Evolutionary conservation across 768 basidiomycete genomes (phyloP).

Genomic region (Russula virescens): DNA sequence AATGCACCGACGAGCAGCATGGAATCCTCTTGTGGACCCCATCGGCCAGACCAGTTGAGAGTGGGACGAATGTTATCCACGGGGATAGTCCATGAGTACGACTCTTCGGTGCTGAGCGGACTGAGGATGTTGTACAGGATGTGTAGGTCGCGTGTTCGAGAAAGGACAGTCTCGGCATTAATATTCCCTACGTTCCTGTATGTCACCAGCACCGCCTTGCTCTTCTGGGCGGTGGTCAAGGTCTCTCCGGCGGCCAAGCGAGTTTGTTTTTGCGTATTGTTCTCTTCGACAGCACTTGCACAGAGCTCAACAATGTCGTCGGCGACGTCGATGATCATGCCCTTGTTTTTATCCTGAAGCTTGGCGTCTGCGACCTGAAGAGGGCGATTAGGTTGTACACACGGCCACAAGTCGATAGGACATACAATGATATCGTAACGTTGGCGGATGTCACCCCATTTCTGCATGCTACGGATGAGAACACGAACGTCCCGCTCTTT

Average conservation of each 20-base stretch:
- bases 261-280: conserved; percentile 71
- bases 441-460: conserved; percentile 95
- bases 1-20: conserved; percentile 93
- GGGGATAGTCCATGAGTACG: conserved; percentile 81
- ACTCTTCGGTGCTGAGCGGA: conserved; percentile 55
- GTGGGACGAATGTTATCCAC: conserved; percentile 92
- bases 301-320: conserved; percentile 92
- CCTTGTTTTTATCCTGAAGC: conserved; percentile 88
- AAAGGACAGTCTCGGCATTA: conserved; percentile 96
- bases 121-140: conserved; percentile 78
- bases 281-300: conserved; percentile 74
- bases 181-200: conserved; percentile 88
- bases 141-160: conserved; percentile 81
- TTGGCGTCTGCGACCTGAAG: conserved; percentile 80
- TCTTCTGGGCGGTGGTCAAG: conserved; percentile 88
- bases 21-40: conserved; percentile 89
- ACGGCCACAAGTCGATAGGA: conserved; percentile 24
- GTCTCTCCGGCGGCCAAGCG: conserved; percentile 81
- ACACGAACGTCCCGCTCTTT: conserved; percentile 97
- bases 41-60: conserved; percentile 93
- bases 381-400: conserved; percentile 8
- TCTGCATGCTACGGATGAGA: conserved; percentile 88
- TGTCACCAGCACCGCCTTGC: conserved; percentile 92
- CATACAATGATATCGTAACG: conserved; percentile 92
- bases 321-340: conserved; percentile 82